phyloP scores from a whole-genome alignment of 225 moss, liverwort and hornwort genomes.

The Lunularia cruciata region DNA sequence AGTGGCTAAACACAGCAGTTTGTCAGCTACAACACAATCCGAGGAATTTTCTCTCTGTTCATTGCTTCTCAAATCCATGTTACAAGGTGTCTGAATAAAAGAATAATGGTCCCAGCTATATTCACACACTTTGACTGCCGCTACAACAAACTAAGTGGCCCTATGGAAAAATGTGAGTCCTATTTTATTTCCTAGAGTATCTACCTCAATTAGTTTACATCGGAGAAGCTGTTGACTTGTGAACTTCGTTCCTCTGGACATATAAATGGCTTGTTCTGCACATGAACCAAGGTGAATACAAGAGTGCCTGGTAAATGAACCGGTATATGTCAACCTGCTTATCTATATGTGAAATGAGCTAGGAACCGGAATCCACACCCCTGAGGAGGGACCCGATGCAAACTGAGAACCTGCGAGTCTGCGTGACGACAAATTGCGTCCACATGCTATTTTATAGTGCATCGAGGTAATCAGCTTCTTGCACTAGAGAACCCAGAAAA shows the following conservation, averaged over 20 bases:
- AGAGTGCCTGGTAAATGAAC: background rate
- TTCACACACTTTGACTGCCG: background rate
- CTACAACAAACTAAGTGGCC: background rate
- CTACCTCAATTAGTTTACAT: too few relatives aligned
- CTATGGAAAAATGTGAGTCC: background rate
- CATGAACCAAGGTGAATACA: background rate
- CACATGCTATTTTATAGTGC: background rate
- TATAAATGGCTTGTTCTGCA: background rate
- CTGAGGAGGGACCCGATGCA: background rate
- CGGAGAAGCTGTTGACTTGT: background rate
- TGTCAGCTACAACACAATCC: background rate
- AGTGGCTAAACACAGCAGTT: too few relatives aligned
- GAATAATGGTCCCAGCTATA: background rate
- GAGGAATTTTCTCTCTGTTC: background rate
- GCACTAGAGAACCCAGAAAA: background rate
- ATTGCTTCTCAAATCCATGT: conserved; percentile 1
- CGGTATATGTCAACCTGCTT: background rate
- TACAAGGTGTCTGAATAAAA: background rate
- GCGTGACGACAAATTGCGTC: background rate
- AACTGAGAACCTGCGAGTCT: background rate
- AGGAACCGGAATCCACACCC: too few relatives aligned
- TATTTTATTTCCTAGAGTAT: background rate
- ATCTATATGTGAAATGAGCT: too few relatives aligned
- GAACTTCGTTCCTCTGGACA: background rate
- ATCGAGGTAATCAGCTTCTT: background rate